phyloP scores from a whole-genome alignment of 345 rosid species.

The Barbarea vulgaris region DNA sequence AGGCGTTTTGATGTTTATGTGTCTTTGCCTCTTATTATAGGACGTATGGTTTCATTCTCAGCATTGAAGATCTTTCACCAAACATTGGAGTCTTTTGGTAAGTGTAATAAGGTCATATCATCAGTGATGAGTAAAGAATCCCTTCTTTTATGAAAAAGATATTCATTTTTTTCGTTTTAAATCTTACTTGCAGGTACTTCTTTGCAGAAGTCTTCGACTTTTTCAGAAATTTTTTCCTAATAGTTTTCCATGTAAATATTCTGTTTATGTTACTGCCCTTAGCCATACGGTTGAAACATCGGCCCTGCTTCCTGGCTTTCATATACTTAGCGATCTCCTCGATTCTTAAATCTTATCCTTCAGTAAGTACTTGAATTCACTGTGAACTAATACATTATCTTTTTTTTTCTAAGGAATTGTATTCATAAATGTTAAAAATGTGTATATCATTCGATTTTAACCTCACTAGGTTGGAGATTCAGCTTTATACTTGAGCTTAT shows the following conservation, averaged over 20 bases:
- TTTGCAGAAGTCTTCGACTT: slow-evolving; percentile 94
- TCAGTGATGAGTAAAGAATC: background rate
- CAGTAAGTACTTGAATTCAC: slow-evolving; percentile 55
- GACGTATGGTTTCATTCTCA: slow-evolving; percentile 92
- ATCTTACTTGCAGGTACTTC: slow-evolving; percentile 80
- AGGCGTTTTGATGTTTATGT: slow-evolving; percentile 12
- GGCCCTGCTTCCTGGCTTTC: slow-evolving; percentile 92
- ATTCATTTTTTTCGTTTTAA: slow-evolving; percentile 4
- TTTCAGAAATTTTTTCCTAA: slow-evolving; percentile 86
- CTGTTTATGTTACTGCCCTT: slow-evolving; percentile 82
- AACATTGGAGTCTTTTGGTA: slow-evolving; percentile 93
- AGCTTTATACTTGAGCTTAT: slow-evolving; percentile 76
- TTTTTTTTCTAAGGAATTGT: background rate
- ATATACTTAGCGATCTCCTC: slow-evolving; percentile 77
- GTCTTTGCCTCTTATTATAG: slow-evolving; percentile 48
- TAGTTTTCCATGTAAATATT: slow-evolving; percentile 83
- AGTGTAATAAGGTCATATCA: slow-evolving; percentile 32
- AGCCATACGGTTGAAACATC: slow-evolving; percentile 82
- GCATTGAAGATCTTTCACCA: slow-evolving; percentile 91
- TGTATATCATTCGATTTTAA: slow-evolving; percentile 12
- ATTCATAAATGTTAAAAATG: background rate
- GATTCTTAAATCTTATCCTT: slow-evolving; percentile 92
- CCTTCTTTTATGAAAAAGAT: background rate
- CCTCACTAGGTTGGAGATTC: slow-evolving; percentile 83
- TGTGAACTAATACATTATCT: background rate